Evolutionary conservation across 177 flowering plant species (phyloP).

Genomic region (Vitis hybrid): DNA sequence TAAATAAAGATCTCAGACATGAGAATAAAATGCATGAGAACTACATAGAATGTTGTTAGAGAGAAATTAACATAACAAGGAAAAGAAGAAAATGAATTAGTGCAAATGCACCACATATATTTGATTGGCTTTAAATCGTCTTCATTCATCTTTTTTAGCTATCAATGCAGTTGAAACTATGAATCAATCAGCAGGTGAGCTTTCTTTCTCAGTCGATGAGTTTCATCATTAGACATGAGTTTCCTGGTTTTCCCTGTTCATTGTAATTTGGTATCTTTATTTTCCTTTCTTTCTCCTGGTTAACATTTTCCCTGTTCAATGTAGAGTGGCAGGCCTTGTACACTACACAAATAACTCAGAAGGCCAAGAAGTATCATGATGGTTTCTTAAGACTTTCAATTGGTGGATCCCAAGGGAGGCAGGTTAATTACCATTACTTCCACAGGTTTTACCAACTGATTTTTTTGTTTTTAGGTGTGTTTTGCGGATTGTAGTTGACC

Average conservation of each 20-base stretch:
- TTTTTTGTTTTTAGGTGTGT: background rate
- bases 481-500: background rate
- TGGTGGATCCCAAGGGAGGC: conserved; percentile 55
- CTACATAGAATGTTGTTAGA: background rate
- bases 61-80: too few relatives aligned
- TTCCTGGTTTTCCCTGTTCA: background rate
- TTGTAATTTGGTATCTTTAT: background rate
- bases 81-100: too few relatives aligned
- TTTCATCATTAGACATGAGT: background rate
- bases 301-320: conserved; percentile 6
- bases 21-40: background rate
- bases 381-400: conserved; percentile 53
- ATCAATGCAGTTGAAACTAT: background rate
- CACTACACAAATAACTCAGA: conserved; percentile 73
- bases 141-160: background rate
- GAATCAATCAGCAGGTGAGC: background rate
- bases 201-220: background rate
- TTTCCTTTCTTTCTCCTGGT: background rate
- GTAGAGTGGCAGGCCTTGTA: conserved; percentile 76
- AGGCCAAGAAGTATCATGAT: conserved; percentile 88
- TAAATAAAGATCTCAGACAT: background rate
- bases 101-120: background rate
- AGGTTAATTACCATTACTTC: conserved; percentile 38
- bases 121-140: background rate
- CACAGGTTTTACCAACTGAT: background rate